Evolutionary conservation across 164 flowering plant species (phyloP).

Genomic region (Houttuynia cordata): DNA sequence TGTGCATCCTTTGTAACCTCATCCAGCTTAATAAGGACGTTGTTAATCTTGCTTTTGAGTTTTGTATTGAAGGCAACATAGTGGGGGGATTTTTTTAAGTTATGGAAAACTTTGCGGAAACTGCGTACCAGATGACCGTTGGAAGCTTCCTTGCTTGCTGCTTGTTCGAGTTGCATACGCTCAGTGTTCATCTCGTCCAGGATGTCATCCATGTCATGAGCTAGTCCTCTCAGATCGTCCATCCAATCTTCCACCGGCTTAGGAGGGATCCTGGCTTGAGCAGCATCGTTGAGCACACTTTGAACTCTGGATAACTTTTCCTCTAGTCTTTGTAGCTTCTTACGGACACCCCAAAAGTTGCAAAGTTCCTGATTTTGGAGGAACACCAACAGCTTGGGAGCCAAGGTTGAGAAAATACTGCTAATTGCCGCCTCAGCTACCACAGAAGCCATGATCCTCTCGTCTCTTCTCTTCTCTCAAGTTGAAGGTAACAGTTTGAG

Average conservation of each 20-base stretch:
- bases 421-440: too few species aligned
- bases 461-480: too few species aligned
- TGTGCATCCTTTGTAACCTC: not conserved
- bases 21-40: not conserved
- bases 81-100: not conserved
- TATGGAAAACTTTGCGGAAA: not conserved
- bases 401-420: too few species aligned
- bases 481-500: too few species aligned
- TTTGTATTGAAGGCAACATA: not conserved
- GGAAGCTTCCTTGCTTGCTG: not conserved
- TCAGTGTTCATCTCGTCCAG: not conserved
- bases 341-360: not conserved
- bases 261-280: not conserved
- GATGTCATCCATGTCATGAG: not conserved
- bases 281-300: not conserved
- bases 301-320: not conserved
- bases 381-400: too few species aligned
- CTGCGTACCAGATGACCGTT: not conserved
- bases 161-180: not conserved
- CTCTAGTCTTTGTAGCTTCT: not conserved
- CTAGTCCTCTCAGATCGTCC: not conserved
- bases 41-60: not conserved
- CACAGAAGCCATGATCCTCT: too few species aligned
- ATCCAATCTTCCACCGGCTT: not conserved
- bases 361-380: too few species aligned